These are phyloP conservation scores for Phytophthora fragariae DNA, from an alignment of 352 stramenopile species.

Conservation along the genomic window DNA sequence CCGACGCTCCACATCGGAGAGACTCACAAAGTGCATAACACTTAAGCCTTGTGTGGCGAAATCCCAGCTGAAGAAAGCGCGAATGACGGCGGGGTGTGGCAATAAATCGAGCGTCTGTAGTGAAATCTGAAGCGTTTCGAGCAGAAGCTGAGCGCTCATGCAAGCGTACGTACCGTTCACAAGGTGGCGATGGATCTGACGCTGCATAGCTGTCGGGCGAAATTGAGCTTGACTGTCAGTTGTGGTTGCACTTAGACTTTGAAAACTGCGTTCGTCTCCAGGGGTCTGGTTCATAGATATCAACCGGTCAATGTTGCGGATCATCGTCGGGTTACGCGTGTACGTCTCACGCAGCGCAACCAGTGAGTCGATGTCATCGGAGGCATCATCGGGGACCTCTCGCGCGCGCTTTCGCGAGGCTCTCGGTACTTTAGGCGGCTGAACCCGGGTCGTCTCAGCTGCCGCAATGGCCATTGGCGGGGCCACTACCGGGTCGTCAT, in stretches of 20 bases:
- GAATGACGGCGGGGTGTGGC: constrained; percentile 17
- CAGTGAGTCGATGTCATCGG: constrained; percentile 1
- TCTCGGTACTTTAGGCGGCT: not conserved
- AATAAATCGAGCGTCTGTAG: constrained; percentile 5
- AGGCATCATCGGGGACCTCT: not conserved
- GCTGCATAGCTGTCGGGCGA: constrained; percentile 1
- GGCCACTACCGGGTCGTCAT: not conserved
- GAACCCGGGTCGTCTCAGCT: too few relatives aligned
- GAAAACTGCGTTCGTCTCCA: too few relatives aligned
- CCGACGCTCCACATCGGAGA: not conserved
- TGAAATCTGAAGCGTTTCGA: constrained; percentile 9
- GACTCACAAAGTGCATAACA: constrained; percentile 14
- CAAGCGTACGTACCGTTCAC: constrained; percentile 17
- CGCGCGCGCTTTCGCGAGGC: not conserved
- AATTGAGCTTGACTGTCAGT: constrained; percentile 1
- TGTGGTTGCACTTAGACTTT: not conserved
- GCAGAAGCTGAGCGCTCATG: constrained; percentile 1
- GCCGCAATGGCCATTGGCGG: too few relatives aligned
- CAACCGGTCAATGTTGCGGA: constrained; percentile 5
- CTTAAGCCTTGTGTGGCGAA: constrained; percentile 5
- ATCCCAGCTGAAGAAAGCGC: constrained; percentile 9
- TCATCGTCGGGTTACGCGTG: not conserved
- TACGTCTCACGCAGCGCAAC: not conserved
- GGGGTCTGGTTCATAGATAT: not conserved
- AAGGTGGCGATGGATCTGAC: constrained; percentile 1